These are phyloP conservation scores for Epithemia pelagica DNA, from an alignment of 108 stramenopile genomes.

Conservation along the genomic window DNA sequence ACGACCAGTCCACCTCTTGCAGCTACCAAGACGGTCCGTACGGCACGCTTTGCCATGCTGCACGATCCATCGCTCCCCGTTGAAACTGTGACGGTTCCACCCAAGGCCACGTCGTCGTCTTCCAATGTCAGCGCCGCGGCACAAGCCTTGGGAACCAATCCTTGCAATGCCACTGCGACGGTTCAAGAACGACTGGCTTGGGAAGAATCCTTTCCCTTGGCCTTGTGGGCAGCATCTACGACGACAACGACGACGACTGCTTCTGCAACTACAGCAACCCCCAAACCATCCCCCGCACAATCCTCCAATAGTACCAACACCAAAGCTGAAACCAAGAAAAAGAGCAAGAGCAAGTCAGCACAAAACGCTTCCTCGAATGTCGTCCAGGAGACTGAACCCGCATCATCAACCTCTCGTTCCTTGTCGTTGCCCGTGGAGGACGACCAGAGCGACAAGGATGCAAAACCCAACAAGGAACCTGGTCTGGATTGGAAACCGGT, in stretches of 20 bases:
- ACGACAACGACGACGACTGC: neutral
- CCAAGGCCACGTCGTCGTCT: neutral
- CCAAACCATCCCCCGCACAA: too few relatives aligned
- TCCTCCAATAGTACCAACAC: too few relatives aligned
- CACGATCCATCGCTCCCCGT: neutral
- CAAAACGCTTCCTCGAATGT: too few relatives aligned
- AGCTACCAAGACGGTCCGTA: neutral
- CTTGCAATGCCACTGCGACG: neutral
- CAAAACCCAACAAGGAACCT: too few relatives aligned
- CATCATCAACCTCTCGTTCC: too few relatives aligned
- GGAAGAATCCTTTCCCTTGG: neutral
- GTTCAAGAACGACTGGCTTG: neutral
- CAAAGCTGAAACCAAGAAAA: too few relatives aligned
- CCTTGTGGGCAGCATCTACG: neutral
- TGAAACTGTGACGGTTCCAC: neutral
- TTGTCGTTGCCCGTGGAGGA: too few relatives aligned
- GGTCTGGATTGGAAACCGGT: neutral
- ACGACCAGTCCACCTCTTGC: neutral
- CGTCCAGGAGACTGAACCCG: too few relatives aligned
- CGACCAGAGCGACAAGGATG: too few relatives aligned
- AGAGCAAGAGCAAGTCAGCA: too few relatives aligned
- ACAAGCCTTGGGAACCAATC: neutral
- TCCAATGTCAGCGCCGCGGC: neutral
- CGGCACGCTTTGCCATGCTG: neutral
- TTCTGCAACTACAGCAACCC: neutral